Conservation (phyloP, 306 rosid genomes). For the Chamaecrista fasciculata region DNA sequence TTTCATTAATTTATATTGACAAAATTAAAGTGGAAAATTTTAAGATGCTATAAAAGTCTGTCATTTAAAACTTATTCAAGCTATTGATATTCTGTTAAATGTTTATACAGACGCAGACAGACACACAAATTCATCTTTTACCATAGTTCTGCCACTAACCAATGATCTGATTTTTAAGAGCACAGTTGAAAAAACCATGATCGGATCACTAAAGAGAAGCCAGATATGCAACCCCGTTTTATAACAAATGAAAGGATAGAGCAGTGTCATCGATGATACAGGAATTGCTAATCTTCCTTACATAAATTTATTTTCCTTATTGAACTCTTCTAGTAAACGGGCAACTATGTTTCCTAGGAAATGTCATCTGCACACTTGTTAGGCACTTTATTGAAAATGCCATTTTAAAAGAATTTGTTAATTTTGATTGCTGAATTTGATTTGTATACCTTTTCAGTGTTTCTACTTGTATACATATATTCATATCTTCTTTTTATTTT, state of each 20-base stretch:
- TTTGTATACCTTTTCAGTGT: neutral
- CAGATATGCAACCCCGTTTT: neutral
- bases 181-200: neutral
- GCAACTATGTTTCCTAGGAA: neutral
- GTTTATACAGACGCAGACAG: too few species aligned
- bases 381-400: slow-evolving; percentile 8
- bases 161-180: neutral
- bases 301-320: neutral
- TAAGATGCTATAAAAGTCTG: neutral
- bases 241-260: neutral
- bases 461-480: slow-evolving; percentile 18
- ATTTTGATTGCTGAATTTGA: slow-evolving; percentile 22
- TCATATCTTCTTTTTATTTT: slow-evolving; percentile 7
- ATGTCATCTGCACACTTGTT: slow-evolving; percentile 4
- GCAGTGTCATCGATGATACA: neutral
- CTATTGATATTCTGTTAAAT: neutral
- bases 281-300: neutral
- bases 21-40: neutral
- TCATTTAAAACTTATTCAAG: neutral
- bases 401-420: neutral
- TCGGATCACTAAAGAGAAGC: neutral
- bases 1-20: neutral
- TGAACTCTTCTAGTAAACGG: neutral
- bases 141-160: too few species aligned
- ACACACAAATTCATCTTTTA: too few species aligned